phyloP scores from a whole-genome alignment of 345 rosid genomes.

The Populus davidiana region DNA sequence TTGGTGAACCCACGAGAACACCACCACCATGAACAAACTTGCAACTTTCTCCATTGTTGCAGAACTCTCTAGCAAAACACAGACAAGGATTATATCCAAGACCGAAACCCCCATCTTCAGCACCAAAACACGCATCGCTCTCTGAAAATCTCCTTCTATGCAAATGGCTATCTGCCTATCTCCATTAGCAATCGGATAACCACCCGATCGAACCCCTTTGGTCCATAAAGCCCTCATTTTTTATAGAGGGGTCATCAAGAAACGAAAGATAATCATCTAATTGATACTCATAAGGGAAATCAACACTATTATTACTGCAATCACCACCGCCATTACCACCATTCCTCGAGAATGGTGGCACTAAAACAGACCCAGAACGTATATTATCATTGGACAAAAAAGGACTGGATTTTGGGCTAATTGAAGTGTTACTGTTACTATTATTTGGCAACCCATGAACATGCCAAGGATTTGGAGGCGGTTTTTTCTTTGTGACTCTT shows the following conservation, averaged over 20 bases:
- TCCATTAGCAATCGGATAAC: constrained; percentile 33
- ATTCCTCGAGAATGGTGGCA: constrained; percentile 19
- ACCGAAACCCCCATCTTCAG: constrained; percentile 47
- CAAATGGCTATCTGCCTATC: constrained; percentile 54
- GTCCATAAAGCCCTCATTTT: constrained; percentile 47
- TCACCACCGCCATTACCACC: constrained; percentile 27
- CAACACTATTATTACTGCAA: constrained; percentile 25
- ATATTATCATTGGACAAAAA: constrained; percentile 51
- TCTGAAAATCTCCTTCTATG: constrained; percentile 84
- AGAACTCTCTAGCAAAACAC: constrained; percentile 67
- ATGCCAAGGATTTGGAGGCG: constrained; percentile 41
- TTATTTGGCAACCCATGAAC: constrained; percentile 1
- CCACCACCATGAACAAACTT: constrained; percentile 54
- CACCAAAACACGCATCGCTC: constrained; percentile 60
- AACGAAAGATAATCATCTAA: constrained; percentile 67
- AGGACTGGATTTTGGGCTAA: constrained; percentile 53
- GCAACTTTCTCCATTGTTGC: constrained; percentile 65
- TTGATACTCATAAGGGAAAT: constrained; percentile 58
- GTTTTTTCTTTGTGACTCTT: constrained; percentile 28
- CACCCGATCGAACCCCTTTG: constrained; percentile 35
- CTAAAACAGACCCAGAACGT: constrained; percentile 53
- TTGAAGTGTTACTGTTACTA: constrained; percentile 18
- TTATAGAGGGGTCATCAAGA: constrained; percentile 57
- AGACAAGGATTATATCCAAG: constrained; percentile 57
- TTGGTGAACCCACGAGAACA: constrained; percentile 53